Evolutionary conservation across 2,329 filamentous ascomycete genomes (phyloP), one percentile per base, ranked within the genome.

Genomic region (Xylaria hypoxylon): DNA sequence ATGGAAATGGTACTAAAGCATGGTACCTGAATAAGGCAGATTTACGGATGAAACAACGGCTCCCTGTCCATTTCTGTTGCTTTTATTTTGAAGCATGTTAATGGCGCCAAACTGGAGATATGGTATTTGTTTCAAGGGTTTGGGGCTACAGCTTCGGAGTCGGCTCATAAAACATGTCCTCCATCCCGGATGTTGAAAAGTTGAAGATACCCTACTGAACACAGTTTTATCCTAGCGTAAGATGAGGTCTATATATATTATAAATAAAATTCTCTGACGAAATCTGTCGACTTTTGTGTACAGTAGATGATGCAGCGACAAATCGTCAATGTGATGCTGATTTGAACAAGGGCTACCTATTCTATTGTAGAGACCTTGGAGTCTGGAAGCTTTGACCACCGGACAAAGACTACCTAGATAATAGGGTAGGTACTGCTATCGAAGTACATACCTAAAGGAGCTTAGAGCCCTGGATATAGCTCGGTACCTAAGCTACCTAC

Each of bases 301-400:
- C 38, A 5, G 13, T n/a, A n/a, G n/a, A n/a, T n/a, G n/a, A n/a
- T n/a, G n/a, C n/a, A n/a, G n/a, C n/a, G n/a, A n/a, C n/a, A n/a
- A n/a, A n/a, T n/a, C n/a, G n/a, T n/a, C n/a, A n/a, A n/a, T n/a
- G n/a, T n/a, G n/a, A n/a, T n/a, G n/a, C n/a, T n/a, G n/a, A n/a
- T n/a, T n/a, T n/a, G n/a, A n/a, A n/a, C n/a, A n/a, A n/a, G n/a
- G n/a, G n/a, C n/a, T n/a, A n/a, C n/a, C n/a, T n/a, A n/a, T n/a
- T n/a, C n/a, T n/a, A n/a, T n/a, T n/a, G n/a, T n/a, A n/a, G n/a
- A n/a, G n/a, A n/a, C n/a, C n/a, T n/a, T n/a, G n/a, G n/a, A n/a
- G n/a, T n/a, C n/a, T n/a, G n/a, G n/a, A 57, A 69, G 67, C 67
- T 69, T 62, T 45, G 67, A 69, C 60, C 63, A 69, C 40, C 7